Conservation (phyloP, 768 basidiomycete genomes). For the Leccinum pellstonianum region DNA sequence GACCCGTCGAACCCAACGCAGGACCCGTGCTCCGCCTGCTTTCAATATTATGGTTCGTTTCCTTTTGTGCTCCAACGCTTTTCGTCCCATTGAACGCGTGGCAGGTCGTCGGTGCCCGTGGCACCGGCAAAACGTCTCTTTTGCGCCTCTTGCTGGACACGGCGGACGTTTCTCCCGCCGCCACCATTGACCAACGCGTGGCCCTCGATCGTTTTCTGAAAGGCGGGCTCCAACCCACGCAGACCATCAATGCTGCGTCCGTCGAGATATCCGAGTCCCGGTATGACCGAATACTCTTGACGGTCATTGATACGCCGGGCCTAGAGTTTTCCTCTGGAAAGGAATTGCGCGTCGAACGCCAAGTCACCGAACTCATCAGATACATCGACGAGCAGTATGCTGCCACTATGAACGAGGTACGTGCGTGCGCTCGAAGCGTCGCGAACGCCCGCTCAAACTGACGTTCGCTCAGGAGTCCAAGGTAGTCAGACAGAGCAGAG, state of each 20-base stretch:
- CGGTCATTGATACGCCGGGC: conserved; percentile 85
- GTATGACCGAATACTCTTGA: conserved; percentile 74
- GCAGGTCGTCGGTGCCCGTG: conserved; percentile 76
- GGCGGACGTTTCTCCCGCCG: conserved; percentile 74
- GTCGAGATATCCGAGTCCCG: conserved; percentile 84
- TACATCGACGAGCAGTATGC: conserved; percentile 80
- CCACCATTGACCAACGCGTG: conserved; percentile 71
- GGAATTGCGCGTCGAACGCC: conserved; percentile 77
- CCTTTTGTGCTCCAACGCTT: neutral
- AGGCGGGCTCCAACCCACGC: conserved; percentile 58
- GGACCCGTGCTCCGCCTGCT: conserved; percentile 65
- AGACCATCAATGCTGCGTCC: conserved; percentile 62
- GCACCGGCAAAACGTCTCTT: conserved; percentile 84
- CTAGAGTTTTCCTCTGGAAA: conserved; percentile 71
- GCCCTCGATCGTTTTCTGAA: conserved; percentile 65
- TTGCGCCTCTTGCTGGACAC: conserved; percentile 80
- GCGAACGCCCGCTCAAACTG: neutral
- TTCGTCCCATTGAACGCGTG: conserved; percentile 5
- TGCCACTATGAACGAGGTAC: conserved; percentile 83
- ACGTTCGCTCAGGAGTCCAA: conserved; percentile 67
- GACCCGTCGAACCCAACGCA: conserved; percentile 60
- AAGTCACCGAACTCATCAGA: conserved; percentile 70
- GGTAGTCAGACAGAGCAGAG: conserved; percentile 82
- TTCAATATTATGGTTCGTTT: conserved; percentile 80
- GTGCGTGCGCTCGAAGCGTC: neutral